These are phyloP conservation scores for Barnettozyma siamensis DNA, from an alignment of 805 yeast species.

Conservation along the genomic window DNA sequence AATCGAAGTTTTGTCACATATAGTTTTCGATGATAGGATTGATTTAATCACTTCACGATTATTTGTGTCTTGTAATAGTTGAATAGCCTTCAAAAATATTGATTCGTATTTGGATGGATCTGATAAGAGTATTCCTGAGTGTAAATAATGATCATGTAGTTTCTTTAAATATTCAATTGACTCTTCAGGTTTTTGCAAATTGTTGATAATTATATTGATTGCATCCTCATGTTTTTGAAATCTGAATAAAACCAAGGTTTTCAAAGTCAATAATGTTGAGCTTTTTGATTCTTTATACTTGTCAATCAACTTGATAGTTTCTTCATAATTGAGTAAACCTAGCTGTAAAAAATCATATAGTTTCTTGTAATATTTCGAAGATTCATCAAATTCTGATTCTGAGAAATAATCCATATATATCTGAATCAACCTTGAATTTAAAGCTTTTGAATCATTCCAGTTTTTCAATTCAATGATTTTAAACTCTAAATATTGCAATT, in stretches of 20 bases:
- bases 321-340: slow-evolving; percentile 7
- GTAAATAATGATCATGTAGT: slow-evolving; percentile 30
- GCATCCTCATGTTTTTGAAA: slow-evolving; percentile 59
- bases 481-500: slow-evolving; percentile 48
- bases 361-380: slow-evolving; percentile 25
- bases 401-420: slow-evolving; percentile 35
- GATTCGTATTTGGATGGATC: not conserved
- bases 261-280: slow-evolving; percentile 35
- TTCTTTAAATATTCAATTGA: slow-evolving; percentile 58
- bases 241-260: slow-evolving; percentile 52
- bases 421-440: slow-evolving; percentile 40
- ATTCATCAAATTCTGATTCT: slow-evolving; percentile 6
- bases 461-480: slow-evolving; percentile 34
- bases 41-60: slow-evolving; percentile 29
- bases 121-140: slow-evolving; percentile 16
- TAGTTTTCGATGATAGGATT: not conserved
- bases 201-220: slow-evolving; percentile 53
- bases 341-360: slow-evolving; percentile 29
- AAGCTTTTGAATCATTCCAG: slow-evolving; percentile 28
- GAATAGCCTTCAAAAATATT: slow-evolving; percentile 2
- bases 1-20: slow-evolving; percentile 3
- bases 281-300: not conserved
- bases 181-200: slow-evolving; percentile 47
- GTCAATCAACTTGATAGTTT: slow-evolving; percentile 1
- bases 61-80: slow-evolving; percentile 9